phyloP scores from a whole-genome alignment of 495 filamentous ascomycete species.

The Trichoderma asperelloides region DNA sequence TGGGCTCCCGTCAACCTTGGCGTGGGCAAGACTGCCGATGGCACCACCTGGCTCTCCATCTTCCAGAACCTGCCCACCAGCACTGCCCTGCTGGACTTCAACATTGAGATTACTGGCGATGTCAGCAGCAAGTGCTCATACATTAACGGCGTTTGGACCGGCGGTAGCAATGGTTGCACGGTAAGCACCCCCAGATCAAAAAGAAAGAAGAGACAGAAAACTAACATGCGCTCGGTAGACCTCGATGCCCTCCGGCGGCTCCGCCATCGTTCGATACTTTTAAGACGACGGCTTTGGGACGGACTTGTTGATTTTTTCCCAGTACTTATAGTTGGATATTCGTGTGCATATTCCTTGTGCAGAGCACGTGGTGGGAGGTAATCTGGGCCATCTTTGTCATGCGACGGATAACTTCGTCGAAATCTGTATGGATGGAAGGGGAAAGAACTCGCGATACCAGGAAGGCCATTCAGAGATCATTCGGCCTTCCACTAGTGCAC shows the following conservation, averaged over 20 bases:
- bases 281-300: constrained; percentile 11
- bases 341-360: constrained; percentile 22
- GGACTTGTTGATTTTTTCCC: constrained; percentile 14
- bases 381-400: background rate
- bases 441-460: background rate
- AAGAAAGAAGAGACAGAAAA: background rate
- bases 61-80: constrained; percentile 57
- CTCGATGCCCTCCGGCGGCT: background rate
- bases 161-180: constrained; percentile 56
- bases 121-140: constrained; percentile 63
- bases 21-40: constrained; percentile 54
- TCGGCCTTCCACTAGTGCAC: constrained; percentile 3
- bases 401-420: background rate
- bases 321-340: constrained; percentile 17
- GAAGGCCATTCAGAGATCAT: background rate
- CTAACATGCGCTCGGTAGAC: background rate
- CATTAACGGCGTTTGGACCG: constrained; percentile 54
- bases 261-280: constrained; percentile 12
- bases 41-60: constrained; percentile 72
- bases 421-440: background rate
- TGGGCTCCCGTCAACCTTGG: constrained; percentile 86
- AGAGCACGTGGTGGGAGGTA: constrained; percentile 13
- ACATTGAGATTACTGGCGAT: constrained; percentile 59
- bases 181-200: constrained; percentile 35
- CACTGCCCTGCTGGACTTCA: constrained; percentile 58